phyloP scores from a whole-genome alignment of 2,329 filamentous ascomycete species.

The Fusarium sublunatum region DNA sequence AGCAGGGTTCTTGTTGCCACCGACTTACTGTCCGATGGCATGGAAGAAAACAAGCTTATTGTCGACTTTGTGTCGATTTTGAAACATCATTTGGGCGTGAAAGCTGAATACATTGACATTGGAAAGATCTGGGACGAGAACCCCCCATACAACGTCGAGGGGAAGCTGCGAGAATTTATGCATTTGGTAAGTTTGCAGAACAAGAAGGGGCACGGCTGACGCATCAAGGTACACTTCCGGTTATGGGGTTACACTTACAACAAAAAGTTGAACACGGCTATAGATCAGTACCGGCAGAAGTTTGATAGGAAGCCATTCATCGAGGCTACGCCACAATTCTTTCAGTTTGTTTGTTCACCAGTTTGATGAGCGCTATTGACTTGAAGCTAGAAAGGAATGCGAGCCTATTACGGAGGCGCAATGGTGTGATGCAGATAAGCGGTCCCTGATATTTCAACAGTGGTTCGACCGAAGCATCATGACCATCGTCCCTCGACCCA shows the following conservation, averaged over 20 bases:
- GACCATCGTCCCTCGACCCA: slow-evolving; percentile 21
- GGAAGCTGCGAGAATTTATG: slow-evolving; percentile 46
- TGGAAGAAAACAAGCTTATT: slow-evolving; percentile 23
- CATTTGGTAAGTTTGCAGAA: slow-evolving; percentile 39
- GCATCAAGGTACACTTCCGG: slow-evolving; percentile 45
- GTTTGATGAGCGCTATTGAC: slow-evolving; percentile 6
- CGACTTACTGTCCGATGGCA: slow-evolving; percentile 35
- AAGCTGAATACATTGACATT: slow-evolving; percentile 34
- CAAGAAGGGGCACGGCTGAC: slow-evolving; percentile 12
- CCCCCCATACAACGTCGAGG: slow-evolving; percentile 9
- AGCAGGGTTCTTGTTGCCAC: slow-evolving; percentile 43
- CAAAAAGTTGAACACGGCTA: slow-evolving; percentile 47
- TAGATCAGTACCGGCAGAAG: slow-evolving; percentile 40
- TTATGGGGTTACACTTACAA: slow-evolving; percentile 51
- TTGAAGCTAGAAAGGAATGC: slow-evolving; percentile 37
- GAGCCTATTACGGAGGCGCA: slow-evolving; percentile 13
- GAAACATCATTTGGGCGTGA: slow-evolving; percentile 28
- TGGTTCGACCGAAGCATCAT: slow-evolving; percentile 51
- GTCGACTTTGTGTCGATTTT: slow-evolving; percentile 43
- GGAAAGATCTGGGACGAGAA: slow-evolving; percentile 34
- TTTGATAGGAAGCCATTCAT: slow-evolving; percentile 44
- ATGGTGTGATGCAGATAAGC: slow-evolving; percentile 23
- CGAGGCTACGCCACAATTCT: slow-evolving; percentile 46
- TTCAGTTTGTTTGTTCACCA: slow-evolving; percentile 44
- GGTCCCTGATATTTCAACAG: slow-evolving; percentile 45